Base-by-base conservation (phyloP, 805 yeast genomes). In the Saccharomyces mikatae region DNA sequence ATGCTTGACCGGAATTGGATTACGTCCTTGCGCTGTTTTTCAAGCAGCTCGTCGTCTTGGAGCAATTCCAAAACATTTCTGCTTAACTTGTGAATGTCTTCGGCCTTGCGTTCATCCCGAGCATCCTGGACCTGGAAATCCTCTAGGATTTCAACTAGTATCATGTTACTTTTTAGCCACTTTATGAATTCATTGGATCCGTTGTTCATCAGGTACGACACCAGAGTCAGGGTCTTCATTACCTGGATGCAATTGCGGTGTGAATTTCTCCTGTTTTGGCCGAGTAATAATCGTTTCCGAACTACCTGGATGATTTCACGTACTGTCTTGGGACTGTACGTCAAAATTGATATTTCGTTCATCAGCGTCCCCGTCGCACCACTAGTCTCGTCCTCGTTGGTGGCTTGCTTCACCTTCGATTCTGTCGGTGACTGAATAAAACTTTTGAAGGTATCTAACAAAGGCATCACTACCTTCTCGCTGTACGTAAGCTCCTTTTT, bases 301-400 rank as follows among this genome's bases (percentile, higher is more conserved):
- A 83, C 56, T 5, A 74, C 71, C 30, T 67, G 68, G 5, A 70
- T 67, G 6, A 82, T 76, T 30, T 70, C 71, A 14, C 66, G 63
- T 29, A 79, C 59, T 10, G 76, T 71, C 56, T 69, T 71, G 14
- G 71, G 57, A 49, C 74, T 66, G 53, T 71, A 73, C 0, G 86
- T 75, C 24, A 80, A 63, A 2, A 71, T 67, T 0, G 84, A 74
- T 2, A 83, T 67, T 50, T 80, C 81, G 54, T 77, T 76, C 62
- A 83, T 69, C 55, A 82, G 78, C 5, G 76, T 70, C n/a, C 81
- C 79, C 6, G 80, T 78, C 0, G 85, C 85, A 1, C 86, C 83
- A 60, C 75, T 70, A 1, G 76, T 71, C 55, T 81, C 84, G 54
- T 74, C 74, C 58, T 76, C 78, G 26, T 66, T 66, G 6, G 85